Evolutionary conservation across 805 yeast species (phyloP).

Genomic region (Ogataea methylovora): DNA sequence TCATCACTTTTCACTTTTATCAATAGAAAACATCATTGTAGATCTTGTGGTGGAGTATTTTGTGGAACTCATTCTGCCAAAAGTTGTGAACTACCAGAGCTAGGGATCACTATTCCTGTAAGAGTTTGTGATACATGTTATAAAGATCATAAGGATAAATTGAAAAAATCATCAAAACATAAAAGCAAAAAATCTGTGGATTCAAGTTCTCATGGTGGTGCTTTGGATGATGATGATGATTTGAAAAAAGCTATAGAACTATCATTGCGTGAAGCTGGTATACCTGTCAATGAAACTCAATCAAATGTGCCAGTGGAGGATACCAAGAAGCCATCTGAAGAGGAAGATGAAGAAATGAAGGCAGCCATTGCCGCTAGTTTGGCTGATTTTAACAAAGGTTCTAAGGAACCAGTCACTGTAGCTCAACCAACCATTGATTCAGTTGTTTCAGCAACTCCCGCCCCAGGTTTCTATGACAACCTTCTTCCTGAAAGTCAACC

Average conservation of each 20-base stretch:
- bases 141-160: constrained; percentile 42
- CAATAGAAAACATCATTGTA: constrained; percentile 92
- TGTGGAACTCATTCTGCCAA: constrained; percentile 82
- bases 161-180: constrained; percentile 13
- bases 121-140: constrained; percentile 91
- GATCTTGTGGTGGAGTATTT: constrained; percentile 94
- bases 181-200: constrained; percentile 16
- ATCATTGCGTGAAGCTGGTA: constrained; percentile 52
- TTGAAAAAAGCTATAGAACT: constrained; percentile 70
- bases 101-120: constrained; percentile 84
- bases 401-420: no score
- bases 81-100: constrained; percentile 60
- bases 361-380: constrained; percentile 94
- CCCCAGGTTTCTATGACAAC: constrained; percentile 8
- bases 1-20: constrained; percentile 71
- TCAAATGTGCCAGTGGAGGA: constrained; percentile 3
- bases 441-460: not conserved
- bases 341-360: constrained; percentile 81
- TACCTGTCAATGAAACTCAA: constrained; percentile 6
- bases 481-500: constrained; percentile 3
- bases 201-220: constrained; percentile 12
- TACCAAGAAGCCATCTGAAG: constrained; percentile 31
- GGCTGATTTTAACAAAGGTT: constrained; percentile 53
- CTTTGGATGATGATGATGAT: constrained; percentile 64
- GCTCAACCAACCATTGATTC: not conserved